phyloP scores from a whole-genome alignment of 2,329 filamentous ascomycete genomes.

The Epichloe sp. region DNA sequence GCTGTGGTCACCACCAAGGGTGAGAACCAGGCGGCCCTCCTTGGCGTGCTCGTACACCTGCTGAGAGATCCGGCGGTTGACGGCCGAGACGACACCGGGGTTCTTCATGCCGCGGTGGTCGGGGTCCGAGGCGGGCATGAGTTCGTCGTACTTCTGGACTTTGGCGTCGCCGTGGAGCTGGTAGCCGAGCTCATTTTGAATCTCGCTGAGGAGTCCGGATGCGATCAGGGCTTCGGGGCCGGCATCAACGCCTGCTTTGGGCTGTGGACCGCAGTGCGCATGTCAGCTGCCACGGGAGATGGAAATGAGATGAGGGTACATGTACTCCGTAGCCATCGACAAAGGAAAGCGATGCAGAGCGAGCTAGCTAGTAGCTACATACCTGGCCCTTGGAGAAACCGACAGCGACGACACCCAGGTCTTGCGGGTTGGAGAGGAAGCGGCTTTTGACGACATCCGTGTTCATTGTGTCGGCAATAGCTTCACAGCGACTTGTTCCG shows the following conservation, averaged over 20 bases:
- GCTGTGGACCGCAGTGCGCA: conserved; percentile 32
- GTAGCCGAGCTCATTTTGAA: conserved; percentile 78
- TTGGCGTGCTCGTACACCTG: conserved; percentile 82
- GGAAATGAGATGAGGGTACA: too few relatives aligned
- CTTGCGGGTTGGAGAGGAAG: conserved; percentile 66
- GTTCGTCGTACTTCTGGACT: conserved; percentile 70
- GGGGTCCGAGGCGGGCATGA: conserved; percentile 59
- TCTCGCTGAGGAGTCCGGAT: conserved; percentile 70
- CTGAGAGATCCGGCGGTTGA: conserved; percentile 64
- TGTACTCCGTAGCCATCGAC: too few relatives aligned
- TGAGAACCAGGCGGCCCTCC: conserved; percentile 76
- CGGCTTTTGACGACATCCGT: conserved; percentile 46
- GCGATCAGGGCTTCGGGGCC: conserved; percentile 82
- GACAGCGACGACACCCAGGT: conserved; percentile 85
- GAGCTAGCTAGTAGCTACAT: conserved; percentile 18
- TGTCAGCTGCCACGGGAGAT: too few relatives aligned
- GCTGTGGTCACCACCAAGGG: conserved; percentile 88
- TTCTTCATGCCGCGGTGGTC: conserved; percentile 91
- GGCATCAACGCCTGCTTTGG: conserved; percentile 83
- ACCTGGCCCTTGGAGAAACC: conserved; percentile 96
- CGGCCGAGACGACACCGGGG: conserved; percentile 70
- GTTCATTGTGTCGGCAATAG: conserved; percentile 25
- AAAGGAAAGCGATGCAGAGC: not conserved
- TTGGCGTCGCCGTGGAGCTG: conserved; percentile 70
- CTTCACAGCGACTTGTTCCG: too few relatives aligned